These are phyloP conservation scores for Craterostigma plantagineum DNA, from an alignment of 257 asterid genomes.

Conservation along the genomic window DNA sequence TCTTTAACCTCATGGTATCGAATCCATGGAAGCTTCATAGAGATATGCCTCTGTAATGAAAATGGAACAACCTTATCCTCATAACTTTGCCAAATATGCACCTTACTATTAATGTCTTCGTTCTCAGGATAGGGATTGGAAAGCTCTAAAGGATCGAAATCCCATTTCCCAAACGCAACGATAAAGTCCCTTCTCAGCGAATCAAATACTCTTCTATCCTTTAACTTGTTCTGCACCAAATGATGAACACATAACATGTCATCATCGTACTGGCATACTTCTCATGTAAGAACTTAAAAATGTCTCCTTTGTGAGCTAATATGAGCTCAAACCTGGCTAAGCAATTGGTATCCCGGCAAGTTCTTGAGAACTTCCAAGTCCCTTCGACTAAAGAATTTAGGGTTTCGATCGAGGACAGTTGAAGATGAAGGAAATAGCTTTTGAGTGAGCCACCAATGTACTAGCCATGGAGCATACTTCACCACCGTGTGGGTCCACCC, in stretches of 20 bases:
- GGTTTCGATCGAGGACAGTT: constrained; percentile 57
- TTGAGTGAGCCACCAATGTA: constrained; percentile 87
- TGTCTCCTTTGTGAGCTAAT: too few relatives aligned
- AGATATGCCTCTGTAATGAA: constrained; percentile 50
- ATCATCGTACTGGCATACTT: too few relatives aligned
- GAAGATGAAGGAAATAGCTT: constrained; percentile 63
- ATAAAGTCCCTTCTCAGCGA: constrained; percentile 59
- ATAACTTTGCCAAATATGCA: constrained; percentile 41
- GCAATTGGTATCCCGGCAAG: constrained; percentile 68
- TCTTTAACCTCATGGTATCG: constrained; percentile 77
- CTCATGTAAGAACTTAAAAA: too few relatives aligned
- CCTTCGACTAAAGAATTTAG: constrained; percentile 44
- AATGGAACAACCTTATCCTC: constrained; percentile 37
- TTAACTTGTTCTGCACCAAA: constrained; percentile 38
- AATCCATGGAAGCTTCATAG: constrained; percentile 63
- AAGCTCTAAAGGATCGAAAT: constrained; percentile 66
- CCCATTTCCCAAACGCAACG: constrained; percentile 79
- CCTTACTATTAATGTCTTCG: constrained; percentile 20
- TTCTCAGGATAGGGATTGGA: constrained; percentile 28
- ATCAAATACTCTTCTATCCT: constrained; percentile 32
- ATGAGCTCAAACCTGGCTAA: constrained; percentile 65
- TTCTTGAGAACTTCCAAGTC: constrained; percentile 68
- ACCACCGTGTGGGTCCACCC: constrained; percentile 35
- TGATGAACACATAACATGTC: too few relatives aligned
- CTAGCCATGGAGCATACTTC: constrained; percentile 35